phyloP scores from a whole-genome alignment of 2,329 filamentous ascomycete genomes.

The Scortechinia acanthostroma region DNA sequence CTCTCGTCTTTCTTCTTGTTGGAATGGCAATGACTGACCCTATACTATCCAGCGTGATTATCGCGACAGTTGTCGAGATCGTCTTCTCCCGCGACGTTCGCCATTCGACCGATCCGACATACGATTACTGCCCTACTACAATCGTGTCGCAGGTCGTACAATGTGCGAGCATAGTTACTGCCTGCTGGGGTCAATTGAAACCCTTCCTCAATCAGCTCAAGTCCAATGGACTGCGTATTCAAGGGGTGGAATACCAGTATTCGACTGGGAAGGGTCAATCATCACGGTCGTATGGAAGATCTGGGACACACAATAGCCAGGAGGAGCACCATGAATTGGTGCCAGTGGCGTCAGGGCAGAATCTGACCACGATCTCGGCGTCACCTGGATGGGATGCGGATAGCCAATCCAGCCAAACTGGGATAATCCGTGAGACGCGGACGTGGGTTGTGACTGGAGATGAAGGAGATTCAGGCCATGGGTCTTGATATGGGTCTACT shows the following conservation, averaged over 20 bases:
- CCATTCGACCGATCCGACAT: not conserved
- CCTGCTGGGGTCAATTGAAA: not conserved
- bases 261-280: not conserved
- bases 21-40: too few species aligned
- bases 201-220: not conserved
- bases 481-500: too few species aligned
- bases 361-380: not conserved
- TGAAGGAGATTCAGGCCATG: too few species aligned
- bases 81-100: not conserved
- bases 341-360: too few species aligned
- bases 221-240: not conserved
- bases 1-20: too few species aligned
- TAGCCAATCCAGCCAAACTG: not conserved
- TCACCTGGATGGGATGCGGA: not conserved
- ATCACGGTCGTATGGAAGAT: not conserved
- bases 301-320: not conserved
- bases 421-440: not conserved
- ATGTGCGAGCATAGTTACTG: not conserved
- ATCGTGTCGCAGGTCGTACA: not conserved
- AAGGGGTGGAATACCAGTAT: not conserved
- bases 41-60: not conserved
- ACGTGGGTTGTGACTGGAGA: too few species aligned
- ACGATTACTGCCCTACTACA: not conserved
- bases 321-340: not conserved
- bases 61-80: not conserved